A percentile compares a stretch with the other conserved stretches of the same genome.
Conservation (phyloP, 148 eudicot genomes). For the Vaccinium macrocarpon region DNA sequence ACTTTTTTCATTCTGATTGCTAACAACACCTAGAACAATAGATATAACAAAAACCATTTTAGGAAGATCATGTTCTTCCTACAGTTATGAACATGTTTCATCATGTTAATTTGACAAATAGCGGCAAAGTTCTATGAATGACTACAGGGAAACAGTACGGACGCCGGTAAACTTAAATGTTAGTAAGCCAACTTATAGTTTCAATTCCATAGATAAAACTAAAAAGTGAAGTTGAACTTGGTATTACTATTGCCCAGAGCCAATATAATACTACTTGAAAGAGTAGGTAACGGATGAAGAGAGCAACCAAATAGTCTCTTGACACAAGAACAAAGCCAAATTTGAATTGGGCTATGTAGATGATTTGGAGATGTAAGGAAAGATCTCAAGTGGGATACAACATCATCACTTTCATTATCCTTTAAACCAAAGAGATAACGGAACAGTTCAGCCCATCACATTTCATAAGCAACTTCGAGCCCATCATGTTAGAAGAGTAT, state of each 20-base stretch:
- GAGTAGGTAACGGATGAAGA: neutral
- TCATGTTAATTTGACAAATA: neutral
- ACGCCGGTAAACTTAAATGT: neutral
- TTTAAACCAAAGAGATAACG: neutral
- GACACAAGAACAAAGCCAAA: neutral
- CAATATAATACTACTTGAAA: neutral
- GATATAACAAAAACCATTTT: neutral
- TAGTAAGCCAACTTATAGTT: neutral
- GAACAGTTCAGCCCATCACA: neutral
- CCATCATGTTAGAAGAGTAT: neutral
- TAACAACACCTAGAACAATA: slow-evolving; percentile 71
- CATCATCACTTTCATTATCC: neutral
- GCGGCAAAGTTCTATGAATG: neutral
- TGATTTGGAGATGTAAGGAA: neutral
- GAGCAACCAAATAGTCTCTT: neutral
- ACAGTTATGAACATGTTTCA: neutral
- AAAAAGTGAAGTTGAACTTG: neutral
- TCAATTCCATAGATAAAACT: neutral
- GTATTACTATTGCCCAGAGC: neutral
- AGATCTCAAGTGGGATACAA: neutral
- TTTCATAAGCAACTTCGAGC: neutral
- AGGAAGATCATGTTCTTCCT: neutral
- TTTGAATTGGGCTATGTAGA: neutral
- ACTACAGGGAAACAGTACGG: neutral
- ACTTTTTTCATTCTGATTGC: slow-evolving; percentile 92